Conservation (phyloP, 73 alveolate species). For the Symbiodinium pilosum region DNA sequence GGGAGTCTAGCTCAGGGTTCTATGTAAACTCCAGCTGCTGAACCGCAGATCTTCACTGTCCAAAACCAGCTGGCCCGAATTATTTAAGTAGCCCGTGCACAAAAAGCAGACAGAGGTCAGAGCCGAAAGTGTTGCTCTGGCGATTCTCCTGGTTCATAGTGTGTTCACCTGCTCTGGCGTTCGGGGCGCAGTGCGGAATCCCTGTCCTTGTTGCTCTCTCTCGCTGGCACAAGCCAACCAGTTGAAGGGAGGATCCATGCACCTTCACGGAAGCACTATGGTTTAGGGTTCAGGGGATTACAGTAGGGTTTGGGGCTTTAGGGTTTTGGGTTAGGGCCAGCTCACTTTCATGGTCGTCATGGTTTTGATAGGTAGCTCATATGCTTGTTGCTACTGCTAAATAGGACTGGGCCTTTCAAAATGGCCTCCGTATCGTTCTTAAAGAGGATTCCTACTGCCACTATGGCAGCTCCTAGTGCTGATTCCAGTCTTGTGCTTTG, state of each 20-base stretch:
- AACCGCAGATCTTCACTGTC: neutral
- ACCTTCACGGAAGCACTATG: neutral
- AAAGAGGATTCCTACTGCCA: too few relatives aligned
- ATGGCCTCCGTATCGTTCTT: too few relatives aligned
- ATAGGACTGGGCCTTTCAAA: too few relatives aligned
- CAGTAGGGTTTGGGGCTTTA: too few relatives aligned
- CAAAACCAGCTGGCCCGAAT: neutral
- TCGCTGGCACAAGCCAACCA: neutral
- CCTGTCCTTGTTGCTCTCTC: neutral
- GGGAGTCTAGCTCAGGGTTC: neutral
- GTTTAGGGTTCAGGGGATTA: too few relatives aligned
- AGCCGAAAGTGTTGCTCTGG: neutral
- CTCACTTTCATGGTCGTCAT: too few relatives aligned
- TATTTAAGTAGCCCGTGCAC: neutral
- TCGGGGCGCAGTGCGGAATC: conserved; percentile 31
- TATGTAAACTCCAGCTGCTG: neutral
- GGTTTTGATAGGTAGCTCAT: too few relatives aligned
- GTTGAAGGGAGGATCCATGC: neutral
- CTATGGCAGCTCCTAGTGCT: too few relatives aligned
- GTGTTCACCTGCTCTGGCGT: conserved; percentile 28
- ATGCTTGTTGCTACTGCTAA: too few relatives aligned
- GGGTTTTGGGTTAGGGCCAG: too few relatives aligned
- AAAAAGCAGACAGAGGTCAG: neutral
- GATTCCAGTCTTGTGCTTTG: too few relatives aligned
- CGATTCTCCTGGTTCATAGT: neutral